These are phyloP conservation scores for Xylaria acuta DNA, from an alignment of 495 filamentous ascomycete genomes.

Conservation along the genomic window DNA sequence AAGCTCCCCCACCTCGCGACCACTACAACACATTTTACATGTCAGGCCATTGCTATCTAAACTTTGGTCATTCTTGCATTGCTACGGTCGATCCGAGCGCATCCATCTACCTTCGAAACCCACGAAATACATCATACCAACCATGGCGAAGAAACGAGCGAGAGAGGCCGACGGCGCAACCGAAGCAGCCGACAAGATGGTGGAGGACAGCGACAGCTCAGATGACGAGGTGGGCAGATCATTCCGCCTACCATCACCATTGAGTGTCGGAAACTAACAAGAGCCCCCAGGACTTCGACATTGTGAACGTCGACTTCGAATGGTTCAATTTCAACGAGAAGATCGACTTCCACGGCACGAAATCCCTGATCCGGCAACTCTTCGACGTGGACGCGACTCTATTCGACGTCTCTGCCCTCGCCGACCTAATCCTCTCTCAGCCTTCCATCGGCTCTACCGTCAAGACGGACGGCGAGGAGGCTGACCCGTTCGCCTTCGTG, in stretches of 20 bases:
- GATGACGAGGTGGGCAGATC: conserved; percentile 46
- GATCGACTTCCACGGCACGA: conserved; percentile 94
- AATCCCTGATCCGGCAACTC: conserved; percentile 89
- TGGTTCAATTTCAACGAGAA: conserved; percentile 93
- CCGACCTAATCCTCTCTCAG: conserved; percentile 89
- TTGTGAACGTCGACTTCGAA: conserved; percentile 96
- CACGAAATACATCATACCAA: background rate
- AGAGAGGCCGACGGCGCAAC: conserved; percentile 52
- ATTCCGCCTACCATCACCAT: background rate
- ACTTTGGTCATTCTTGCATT: background rate
- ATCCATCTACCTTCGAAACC: conserved; percentile 1
- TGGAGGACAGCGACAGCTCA: conserved; percentile 58
- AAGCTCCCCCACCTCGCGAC: background rate
- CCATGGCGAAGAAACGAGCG: conserved; percentile 56
- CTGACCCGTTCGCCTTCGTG: conserved; percentile 93
- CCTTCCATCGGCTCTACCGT: conserved; percentile 90
- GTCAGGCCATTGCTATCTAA: background rate
- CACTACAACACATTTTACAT: background rate
- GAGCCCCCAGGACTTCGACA: conserved; percentile 74
- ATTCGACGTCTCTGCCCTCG: conserved; percentile 84
- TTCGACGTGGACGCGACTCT: conserved; percentile 85
- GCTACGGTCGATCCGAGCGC: background rate
- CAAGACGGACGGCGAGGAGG: conserved; percentile 92
- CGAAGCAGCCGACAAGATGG: conserved; percentile 51
- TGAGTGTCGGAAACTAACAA: conserved; percentile 10